These are phyloP conservation scores for Trametes hirsuta DNA, from an alignment of 1,284 basidiomycete genomes.

Conservation along the genomic window DNA sequence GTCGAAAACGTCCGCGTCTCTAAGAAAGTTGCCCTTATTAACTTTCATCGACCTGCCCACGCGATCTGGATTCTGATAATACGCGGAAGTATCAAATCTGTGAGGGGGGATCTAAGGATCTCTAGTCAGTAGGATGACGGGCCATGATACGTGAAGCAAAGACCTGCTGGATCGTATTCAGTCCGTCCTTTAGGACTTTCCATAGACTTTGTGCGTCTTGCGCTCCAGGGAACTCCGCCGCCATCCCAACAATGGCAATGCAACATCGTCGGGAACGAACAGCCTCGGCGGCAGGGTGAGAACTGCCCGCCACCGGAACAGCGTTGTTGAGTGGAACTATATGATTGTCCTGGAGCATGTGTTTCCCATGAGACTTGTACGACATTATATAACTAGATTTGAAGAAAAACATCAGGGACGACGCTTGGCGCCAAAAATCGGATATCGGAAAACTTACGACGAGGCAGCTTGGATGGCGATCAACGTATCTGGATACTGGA, in stretches of 20 bases:
- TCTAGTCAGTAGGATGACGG: not conserved
- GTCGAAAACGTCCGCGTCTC: constrained; percentile 62
- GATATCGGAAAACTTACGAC: no score
- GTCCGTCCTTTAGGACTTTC: constrained; percentile 58
- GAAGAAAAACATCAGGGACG: no score
- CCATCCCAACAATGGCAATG: constrained; percentile 70
- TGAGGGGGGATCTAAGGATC: constrained; percentile 25
- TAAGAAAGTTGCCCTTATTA: constrained; percentile 60
- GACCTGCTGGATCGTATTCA: constrained; percentile 64
- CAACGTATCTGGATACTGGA: no score
- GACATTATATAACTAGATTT: no score
- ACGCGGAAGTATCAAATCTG: constrained; percentile 55
- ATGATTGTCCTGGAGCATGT: no score
- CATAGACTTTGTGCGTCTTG: constrained; percentile 51
- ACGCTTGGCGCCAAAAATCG: no score
- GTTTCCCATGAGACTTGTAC: no score
- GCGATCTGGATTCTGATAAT: constrained; percentile 32
- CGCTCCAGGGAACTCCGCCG: constrained; percentile 65
- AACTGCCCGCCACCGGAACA: not conserved
- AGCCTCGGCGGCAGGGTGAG: not conserved
- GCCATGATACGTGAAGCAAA: not conserved
- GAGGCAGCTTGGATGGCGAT: no score
- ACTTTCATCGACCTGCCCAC: constrained; percentile 45
- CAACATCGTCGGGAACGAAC: not conserved
- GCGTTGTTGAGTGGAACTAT: not conserved